Evolutionary conservation across 2,329 filamentous ascomycete genomes (phyloP).

Genomic region (Scorias spongiosa): DNA sequence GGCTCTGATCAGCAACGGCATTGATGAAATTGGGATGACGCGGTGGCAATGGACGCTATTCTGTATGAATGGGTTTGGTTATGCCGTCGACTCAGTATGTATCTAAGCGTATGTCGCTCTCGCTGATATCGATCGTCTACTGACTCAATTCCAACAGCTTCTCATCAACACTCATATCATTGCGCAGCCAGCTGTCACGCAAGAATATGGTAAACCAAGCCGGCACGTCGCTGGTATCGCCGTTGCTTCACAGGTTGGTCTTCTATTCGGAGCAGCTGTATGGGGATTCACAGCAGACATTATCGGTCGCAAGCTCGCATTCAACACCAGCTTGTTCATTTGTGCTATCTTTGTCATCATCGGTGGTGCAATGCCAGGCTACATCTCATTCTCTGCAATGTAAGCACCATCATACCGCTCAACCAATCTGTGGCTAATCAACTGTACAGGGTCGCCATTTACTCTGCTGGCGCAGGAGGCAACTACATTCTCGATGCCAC

Average conservation of each 20-base stretch:
- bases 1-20: conserved; percentile 20
- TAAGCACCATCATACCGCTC: not conserved
- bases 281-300: conserved; percentile 12
- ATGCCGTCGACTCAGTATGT: conserved; percentile 15
- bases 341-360: conserved; percentile 12
- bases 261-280: conserved; percentile 24
- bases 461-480: conserved; percentile 14
- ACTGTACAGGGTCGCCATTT: conserved; percentile 8
- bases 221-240: conserved; percentile 19
- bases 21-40: conserved; percentile 47
- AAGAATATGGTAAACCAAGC: conserved; percentile 12
- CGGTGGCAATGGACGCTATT: conserved; percentile 45
- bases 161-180: conserved; percentile 24
- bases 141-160: conserved; percentile 9
- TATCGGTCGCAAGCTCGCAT: conserved; percentile 8
- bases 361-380: conserved; percentile 14
- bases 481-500: conserved; percentile 16
- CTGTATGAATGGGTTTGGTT: conserved; percentile 46
- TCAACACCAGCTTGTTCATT: conserved; percentile 13
- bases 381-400: conserved; percentile 9
- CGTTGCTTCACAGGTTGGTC: conserved; percentile 27
- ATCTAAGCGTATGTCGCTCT: conserved; percentile 2
- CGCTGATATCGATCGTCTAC: not conserved
- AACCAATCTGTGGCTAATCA: not conserved
- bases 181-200: conserved; percentile 16